Percentiles rank a stretch among this genome's conserved stretches.
Conservation (phyloP, 345 rosid genomes). For the Gossypium herbaceum region DNA sequence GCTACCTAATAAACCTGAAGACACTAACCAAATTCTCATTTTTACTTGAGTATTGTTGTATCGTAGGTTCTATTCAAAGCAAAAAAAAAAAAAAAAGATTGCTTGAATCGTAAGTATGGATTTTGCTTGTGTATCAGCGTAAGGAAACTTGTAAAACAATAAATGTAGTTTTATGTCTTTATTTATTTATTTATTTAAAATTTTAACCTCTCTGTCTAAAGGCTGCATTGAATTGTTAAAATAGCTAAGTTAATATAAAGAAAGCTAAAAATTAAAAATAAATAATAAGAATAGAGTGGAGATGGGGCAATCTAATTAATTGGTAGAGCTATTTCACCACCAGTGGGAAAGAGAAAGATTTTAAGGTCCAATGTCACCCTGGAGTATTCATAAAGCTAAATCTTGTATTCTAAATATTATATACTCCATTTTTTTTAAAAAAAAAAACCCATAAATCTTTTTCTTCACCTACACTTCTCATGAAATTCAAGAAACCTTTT, state of each 20-base stretch:
- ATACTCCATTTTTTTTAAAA: neutral
- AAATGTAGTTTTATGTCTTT: constrained; percentile 33
- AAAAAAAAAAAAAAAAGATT: constrained; percentile 12
- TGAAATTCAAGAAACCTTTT: constrained; percentile 1
- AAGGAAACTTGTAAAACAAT: constrained; percentile 43
- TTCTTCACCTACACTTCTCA: constrained; percentile 18
- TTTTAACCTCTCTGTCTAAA: constrained; percentile 18
- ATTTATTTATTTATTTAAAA: neutral
- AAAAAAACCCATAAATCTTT: neutral
- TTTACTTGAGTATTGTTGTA: neutral
- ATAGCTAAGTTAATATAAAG: constrained; percentile 3
- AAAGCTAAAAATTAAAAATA: neutral
- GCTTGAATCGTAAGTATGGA: constrained; percentile 67
- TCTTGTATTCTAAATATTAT: constrained; percentile 12
- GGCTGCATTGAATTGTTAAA: constrained; percentile 26
- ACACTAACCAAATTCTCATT: neutral
- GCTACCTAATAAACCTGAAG: constrained; percentile 28
- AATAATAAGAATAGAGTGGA: constrained; percentile 51
- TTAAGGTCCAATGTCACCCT: constrained; percentile 64
- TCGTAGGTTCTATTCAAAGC: neutral
- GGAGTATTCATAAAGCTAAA: constrained; percentile 60
- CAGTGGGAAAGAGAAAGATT: constrained; percentile 23
- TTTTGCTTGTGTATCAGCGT: constrained; percentile 18
- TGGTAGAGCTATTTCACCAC: constrained; percentile 23
- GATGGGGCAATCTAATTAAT: constrained; percentile 56